Conservation (phyloP, 2,329 filamentous ascomycete genomes). For the Curvularia sp. region DNA sequence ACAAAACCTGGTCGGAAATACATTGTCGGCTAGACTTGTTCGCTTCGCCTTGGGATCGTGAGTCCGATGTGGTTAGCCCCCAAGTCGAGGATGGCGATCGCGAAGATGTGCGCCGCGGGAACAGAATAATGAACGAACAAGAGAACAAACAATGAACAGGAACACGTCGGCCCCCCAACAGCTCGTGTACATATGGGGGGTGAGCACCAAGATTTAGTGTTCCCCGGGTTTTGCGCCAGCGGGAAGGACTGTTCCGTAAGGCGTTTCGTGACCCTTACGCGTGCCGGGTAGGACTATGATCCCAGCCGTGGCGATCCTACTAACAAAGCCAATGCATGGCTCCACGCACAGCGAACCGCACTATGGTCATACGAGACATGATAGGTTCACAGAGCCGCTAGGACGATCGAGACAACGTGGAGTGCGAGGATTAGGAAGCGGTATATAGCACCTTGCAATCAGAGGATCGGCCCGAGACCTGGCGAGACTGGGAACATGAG, state of each 20-base stretch:
- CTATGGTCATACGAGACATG: neutral
- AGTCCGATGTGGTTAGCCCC: neutral
- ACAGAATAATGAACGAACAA: constrained; percentile 12
- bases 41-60: neutral
- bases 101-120: constrained; percentile 12
- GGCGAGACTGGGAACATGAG: constrained; percentile 9
- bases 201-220: constrained; percentile 20
- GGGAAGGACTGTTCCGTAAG: constrained; percentile 23
- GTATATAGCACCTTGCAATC: constrained; percentile 13
- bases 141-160: constrained; percentile 18
- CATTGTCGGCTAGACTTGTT: constrained; percentile 23
- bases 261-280: constrained; percentile 23
- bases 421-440: constrained; percentile 20
- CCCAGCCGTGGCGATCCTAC: constrained; percentile 22
- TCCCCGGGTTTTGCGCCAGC: constrained; percentile 31
- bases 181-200: constrained; percentile 19
- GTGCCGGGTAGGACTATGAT: constrained; percentile 21
- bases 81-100: constrained; percentile 7
- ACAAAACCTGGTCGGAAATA: constrained; percentile 44
- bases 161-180: constrained; percentile 9
- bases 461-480: constrained; percentile 11
- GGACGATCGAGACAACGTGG: constrained; percentile 1
- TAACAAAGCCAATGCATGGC: constrained; percentile 11
- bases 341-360: constrained; percentile 14
- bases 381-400: constrained; percentile 4